These are phyloP conservation scores for Saccharomycopsis capsularis DNA, from an alignment of 805 yeast species.

Conservation along the genomic window DNA sequence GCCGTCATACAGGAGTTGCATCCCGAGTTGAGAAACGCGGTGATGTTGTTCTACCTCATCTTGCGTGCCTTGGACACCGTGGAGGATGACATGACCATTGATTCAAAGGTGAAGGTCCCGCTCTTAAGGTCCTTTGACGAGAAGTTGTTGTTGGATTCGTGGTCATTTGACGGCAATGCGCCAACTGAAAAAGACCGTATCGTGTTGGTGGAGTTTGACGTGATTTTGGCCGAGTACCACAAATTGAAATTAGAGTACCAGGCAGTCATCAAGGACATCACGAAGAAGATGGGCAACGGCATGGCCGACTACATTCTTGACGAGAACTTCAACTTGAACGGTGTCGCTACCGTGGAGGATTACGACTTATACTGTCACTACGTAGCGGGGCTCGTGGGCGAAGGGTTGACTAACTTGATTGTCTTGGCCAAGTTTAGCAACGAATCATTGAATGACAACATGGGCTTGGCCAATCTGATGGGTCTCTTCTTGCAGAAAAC, in stretches of 20 bases:
- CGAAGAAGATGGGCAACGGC: constrained; percentile 89
- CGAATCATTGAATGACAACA: constrained; percentile 39
- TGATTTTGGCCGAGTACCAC: constrained; percentile 64
- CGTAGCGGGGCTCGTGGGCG: constrained; percentile 97
- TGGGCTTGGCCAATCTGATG: constrained; percentile 71
- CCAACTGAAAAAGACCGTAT: constrained; percentile 75
- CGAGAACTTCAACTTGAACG: constrained; percentile 71
- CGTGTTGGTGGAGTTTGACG: constrained; percentile 75
- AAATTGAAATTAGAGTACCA: constrained; percentile 68
- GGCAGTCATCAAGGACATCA: constrained; percentile 68
- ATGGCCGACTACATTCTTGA: constrained; percentile 90
- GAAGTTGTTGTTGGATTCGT: constrained; percentile 56
- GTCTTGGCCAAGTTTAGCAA: constrained; percentile 69
- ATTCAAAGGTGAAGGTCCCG: constrained; percentile 64
- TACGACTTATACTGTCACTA: constrained; percentile 91
- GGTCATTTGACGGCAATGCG: constrained; percentile 74
- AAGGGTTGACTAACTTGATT: constrained; percentile 81
- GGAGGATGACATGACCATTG: constrained; percentile 92
- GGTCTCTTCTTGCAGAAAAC: constrained; percentile 94
- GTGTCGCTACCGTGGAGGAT: constrained; percentile 71
- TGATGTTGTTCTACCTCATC: constrained; percentile 78
- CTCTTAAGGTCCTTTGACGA: constrained; percentile 61
- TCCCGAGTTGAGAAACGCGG: constrained; percentile 78
- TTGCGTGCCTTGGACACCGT: constrained; percentile 90
- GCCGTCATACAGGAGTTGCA: constrained; percentile 87